A percentile compares a stretch with the other conserved stretches of the same genome.
Evolutionary conservation across 2,329 filamentous ascomycete genomes (phyloP).

Genomic region (Lachnellula willkommii): DNA sequence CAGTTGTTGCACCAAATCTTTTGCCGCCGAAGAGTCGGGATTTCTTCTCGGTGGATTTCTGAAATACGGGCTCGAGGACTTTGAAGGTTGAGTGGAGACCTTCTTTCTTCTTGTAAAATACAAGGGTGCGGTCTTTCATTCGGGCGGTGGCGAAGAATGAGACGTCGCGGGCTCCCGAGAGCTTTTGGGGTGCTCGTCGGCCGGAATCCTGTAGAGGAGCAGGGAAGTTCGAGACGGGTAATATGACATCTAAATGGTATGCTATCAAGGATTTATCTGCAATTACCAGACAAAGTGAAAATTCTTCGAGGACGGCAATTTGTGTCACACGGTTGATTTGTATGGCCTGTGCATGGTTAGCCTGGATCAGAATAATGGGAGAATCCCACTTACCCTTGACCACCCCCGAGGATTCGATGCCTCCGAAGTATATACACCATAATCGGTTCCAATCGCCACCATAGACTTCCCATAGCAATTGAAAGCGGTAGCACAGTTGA

Average conservation of each 20-base stretch:
- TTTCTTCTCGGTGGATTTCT: slow-evolving; percentile 83
- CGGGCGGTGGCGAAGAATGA: slow-evolving; percentile 93
- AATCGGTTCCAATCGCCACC: slow-evolving; percentile 92
- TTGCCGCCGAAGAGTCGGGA: slow-evolving; percentile 54
- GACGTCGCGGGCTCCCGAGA: slow-evolving; percentile 82
- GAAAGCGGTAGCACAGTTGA: slow-evolving; percentile 93
- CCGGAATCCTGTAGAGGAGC: slow-evolving; percentile 64
- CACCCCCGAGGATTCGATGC: slow-evolving; percentile 86
- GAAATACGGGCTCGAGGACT: slow-evolving; percentile 90
- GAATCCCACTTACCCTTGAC: slow-evolving; percentile 63
- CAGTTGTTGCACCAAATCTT: slow-evolving; percentile 65
- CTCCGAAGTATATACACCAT: slow-evolving; percentile 86
- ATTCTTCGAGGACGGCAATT: slow-evolving; percentile 91
- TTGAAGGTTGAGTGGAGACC: slow-evolving; percentile 91
- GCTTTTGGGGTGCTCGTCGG: slow-evolving; percentile 82
- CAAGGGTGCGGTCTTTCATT: slow-evolving; percentile 92
- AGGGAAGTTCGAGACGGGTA: slow-evolving; percentile 56
- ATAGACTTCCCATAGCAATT: slow-evolving; percentile 76
- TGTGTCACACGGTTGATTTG: slow-evolving; percentile 73
- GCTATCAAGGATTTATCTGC: slow-evolving; percentile 87
- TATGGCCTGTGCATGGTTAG: slow-evolving; percentile 56
- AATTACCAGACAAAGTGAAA: slow-evolving; percentile 86
- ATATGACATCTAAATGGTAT: slow-evolving; percentile 85
- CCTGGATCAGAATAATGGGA: not conserved
- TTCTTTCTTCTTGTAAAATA: slow-evolving; percentile 97